Evolutionary conservation across 2,329 filamentous ascomycete genomes (phyloP).

Genomic region (Chlorencoelia australis): DNA sequence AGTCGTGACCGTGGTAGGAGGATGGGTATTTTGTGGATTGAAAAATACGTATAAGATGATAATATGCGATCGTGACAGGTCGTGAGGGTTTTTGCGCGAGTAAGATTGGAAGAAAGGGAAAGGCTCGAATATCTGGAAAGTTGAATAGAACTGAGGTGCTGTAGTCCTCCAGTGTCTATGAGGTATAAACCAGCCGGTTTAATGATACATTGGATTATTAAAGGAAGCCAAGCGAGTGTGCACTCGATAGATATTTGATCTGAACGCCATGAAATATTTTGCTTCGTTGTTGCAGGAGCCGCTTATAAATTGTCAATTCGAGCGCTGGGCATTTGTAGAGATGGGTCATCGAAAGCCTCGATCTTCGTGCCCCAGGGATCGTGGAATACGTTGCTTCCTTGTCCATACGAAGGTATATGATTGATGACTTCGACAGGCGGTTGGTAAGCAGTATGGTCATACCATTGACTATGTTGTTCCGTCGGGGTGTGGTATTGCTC

Average conservation of each 20-base stretch:
- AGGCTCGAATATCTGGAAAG: constrained; percentile 1
- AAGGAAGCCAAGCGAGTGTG: constrained; percentile 10
- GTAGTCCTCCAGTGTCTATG: constrained; percentile 16
- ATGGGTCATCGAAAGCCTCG: constrained; percentile 43
- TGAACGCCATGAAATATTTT: background rate
- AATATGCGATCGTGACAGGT: constrained; percentile 3
- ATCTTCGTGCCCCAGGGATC: constrained; percentile 46
- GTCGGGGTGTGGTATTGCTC: constrained; percentile 32
- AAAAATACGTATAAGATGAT: background rate
- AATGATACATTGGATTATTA: constrained; percentile 17
- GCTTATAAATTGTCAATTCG: constrained; percentile 45
- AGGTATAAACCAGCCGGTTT: constrained; percentile 18
- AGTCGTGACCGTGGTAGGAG: background rate
- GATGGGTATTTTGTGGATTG: background rate
- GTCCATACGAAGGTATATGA: constrained; percentile 42
- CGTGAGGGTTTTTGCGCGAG: constrained; percentile 1
- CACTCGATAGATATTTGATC: background rate
- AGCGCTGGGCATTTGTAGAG: constrained; percentile 49
- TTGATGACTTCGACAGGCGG: constrained; percentile 46
- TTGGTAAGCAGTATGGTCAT: constrained; percentile 41
- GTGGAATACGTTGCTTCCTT: constrained; percentile 39
- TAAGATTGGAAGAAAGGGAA: background rate
- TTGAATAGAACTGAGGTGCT: constrained; percentile 16
- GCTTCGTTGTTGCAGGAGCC: background rate
- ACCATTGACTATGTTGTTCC: constrained; percentile 43